These are phyloP conservation scores for Encephalitozoon romaleae DNA, from an alignment of 371 early-diverging fungal species.

Conservation along the genomic window DNA sequence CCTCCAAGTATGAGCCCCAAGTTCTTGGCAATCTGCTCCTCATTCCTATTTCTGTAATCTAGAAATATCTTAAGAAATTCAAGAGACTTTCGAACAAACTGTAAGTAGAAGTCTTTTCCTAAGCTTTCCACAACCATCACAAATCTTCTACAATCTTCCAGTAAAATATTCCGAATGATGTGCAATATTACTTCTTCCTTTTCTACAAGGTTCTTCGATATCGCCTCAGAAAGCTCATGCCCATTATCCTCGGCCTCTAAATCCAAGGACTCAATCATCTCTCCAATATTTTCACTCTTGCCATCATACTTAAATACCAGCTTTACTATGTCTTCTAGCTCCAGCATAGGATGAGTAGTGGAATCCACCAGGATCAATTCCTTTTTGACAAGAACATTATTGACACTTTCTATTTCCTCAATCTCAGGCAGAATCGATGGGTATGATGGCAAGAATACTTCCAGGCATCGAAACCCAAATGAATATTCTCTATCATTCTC, in stretches of 20 bases:
- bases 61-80: conserved; percentile 5
- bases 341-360: not conserved
- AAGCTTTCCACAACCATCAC: not conserved
- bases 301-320: not conserved
- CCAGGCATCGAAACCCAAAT: conserved; percentile 47
- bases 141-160: not conserved
- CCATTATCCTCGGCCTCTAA: not conserved
- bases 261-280: not conserved
- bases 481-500: conserved; percentile 44
- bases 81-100: conserved; percentile 6
- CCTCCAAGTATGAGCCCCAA: conserved; percentile 49
- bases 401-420: conserved; percentile 39
- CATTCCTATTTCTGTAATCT: conserved; percentile 18
- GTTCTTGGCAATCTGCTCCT: conserved; percentile 19
- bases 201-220: not conserved
- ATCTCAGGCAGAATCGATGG: conserved; percentile 37
- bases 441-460: conserved; percentile 18
- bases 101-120: conserved; percentile 2
- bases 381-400: conserved; percentile 37
- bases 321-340: conserved; percentile 2
- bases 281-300: not conserved
- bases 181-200: not conserved
- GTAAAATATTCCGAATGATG: not conserved
- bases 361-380: conserved; percentile 47
- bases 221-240: not conserved